A percentile compares a stretch with the other conserved stretches of the same genome.
These are phyloP conservation scores for Pseudogymnoascus sp. DNA, from an alignment of 2,329 filamentous ascomycete genomes.

Conservation along the genomic window DNA sequence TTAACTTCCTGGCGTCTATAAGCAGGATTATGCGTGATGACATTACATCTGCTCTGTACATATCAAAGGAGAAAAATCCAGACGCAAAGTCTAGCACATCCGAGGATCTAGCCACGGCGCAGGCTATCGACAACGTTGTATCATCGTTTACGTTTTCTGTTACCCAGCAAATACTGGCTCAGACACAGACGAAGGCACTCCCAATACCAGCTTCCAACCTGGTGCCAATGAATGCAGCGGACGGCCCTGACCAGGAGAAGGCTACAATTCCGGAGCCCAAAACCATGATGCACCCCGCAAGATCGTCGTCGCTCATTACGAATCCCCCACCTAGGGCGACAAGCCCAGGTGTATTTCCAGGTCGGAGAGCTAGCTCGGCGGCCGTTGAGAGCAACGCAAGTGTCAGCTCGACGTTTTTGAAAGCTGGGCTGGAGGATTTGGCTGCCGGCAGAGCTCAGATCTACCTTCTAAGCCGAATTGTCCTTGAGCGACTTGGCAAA, in stretches of 20 bases:
- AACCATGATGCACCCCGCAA: conserved; percentile 60
- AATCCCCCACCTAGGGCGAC: conserved; percentile 33
- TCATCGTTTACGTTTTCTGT: conserved; percentile 72
- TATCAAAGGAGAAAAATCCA: conserved; percentile 6
- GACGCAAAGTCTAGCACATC: conserved; percentile 30
- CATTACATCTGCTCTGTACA: conserved; percentile 51
- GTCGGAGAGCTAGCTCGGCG: conserved; percentile 32
- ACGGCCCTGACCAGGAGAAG: conserved; percentile 45
- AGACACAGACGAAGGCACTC: conserved; percentile 61
- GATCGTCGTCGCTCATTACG: conserved; percentile 51
- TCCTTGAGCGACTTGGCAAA: conserved; percentile 67
- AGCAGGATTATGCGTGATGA: conserved; percentile 75
- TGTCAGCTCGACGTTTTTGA: conserved; percentile 41
- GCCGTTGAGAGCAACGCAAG: conserved; percentile 34
- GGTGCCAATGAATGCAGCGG: conserved; percentile 19
- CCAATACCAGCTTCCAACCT: conserved; percentile 56
- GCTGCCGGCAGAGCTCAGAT: conserved; percentile 77
- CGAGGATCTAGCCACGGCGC: conserved; percentile 27
- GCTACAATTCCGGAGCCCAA: conserved; percentile 57
- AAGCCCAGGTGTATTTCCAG: conserved; percentile 48
- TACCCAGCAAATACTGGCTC: conserved; percentile 66
- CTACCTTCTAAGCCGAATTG: conserved; percentile 68
- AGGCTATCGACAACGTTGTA: conserved; percentile 64
- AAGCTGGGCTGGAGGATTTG: conserved; percentile 67
- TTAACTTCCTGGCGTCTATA: conserved; percentile 76